Evolutionary conservation across 345 rosid genomes (phyloP), one percentile per base, ranked within the genome.

Genomic region (Bretschneidera sinensis): DNA sequence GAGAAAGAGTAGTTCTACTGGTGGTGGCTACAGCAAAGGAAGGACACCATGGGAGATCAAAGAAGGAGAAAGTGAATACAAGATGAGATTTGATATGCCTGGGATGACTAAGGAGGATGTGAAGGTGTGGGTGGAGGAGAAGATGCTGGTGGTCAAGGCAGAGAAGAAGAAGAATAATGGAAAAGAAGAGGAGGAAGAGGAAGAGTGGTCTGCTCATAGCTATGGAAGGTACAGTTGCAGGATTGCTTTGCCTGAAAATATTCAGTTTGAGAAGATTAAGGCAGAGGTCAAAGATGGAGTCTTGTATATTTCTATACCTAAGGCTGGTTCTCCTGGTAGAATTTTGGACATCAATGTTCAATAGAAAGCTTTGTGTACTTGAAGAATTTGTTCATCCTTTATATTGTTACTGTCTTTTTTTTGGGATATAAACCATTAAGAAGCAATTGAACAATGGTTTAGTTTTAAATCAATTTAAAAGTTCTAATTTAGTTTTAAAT

Each of bases 231-330:
- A 82, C 48, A 74, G 67, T 23, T 50, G 76, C 54, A 72, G 88
- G 55, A 87, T 87, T 48, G 88, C 81, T 0, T 57, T 87, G 83
- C 88, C 86, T 6, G 95, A 84, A 61, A 82, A 80, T 39, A 64
- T 81, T 31, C 43, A 71, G 69, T 78, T 80, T 57, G 88, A 84
- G 79, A 84, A 82, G 55, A 82, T 86, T 1, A 73, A 52, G 20
- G 92, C 92, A 2, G 92, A 76, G 72, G 86, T 83, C 18, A 83
- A 48, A 55, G 85, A 83, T 72, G 92, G 86, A 14, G 92, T 85
- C 1, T 39, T 83, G 81, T 81, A 79, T 43, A 65, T 81, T 18
- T 60, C 67, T 0, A 74, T 86, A 2, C 89, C 89, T 1, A 86
- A 83, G 61, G 77, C 80, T 9, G 64, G 22, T 49, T 5, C 7